These are phyloP conservation scores for Bacterosira constricta DNA, from an alignment of 108 stramenopile genomes.

Conservation along the genomic window DNA sequence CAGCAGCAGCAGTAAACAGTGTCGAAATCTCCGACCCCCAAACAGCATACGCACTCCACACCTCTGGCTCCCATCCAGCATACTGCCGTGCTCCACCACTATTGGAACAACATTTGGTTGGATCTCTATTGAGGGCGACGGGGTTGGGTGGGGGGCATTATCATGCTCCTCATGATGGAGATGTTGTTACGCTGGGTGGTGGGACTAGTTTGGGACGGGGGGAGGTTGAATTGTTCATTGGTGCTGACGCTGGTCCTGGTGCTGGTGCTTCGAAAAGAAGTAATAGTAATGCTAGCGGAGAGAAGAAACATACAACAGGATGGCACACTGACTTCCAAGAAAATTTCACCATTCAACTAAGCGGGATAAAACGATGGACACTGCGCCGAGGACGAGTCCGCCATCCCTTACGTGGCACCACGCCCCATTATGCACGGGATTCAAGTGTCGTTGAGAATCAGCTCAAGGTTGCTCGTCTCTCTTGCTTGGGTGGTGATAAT, in stretches of 20 bases:
- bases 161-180: slow-evolving; percentile 50
- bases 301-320: slow-evolving; percentile 57
- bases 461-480: slow-evolving; percentile 74
- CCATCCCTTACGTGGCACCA: slow-evolving; percentile 82
- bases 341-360: slow-evolving; percentile 92
- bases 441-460: slow-evolving; percentile 82
- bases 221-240: slow-evolving; percentile 91
- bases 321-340: slow-evolving; percentile 96
- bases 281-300: neutral
- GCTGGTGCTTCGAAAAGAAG: neutral
- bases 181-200: slow-evolving; percentile 10
- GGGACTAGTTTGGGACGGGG: slow-evolving; percentile 68
- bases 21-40: slow-evolving; percentile 78
- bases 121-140: slow-evolving; percentile 57
- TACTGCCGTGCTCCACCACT: slow-evolving; percentile 91
- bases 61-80: slow-evolving; percentile 66
- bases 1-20: slow-evolving; percentile 43
- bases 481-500: neutral
- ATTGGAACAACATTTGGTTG: slow-evolving; percentile 78
- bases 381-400: slow-evolving; percentile 64
- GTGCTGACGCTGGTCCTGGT: slow-evolving; percentile 27
- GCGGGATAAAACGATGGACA: slow-evolving; percentile 85
- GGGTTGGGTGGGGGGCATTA: slow-evolving; percentile 86
- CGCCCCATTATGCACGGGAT: slow-evolving; percentile 83
- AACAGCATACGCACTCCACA: slow-evolving; percentile 69